Conservation (phyloP, 805 yeast genomes). For the Sporopachydermia lactativora region DNA sequence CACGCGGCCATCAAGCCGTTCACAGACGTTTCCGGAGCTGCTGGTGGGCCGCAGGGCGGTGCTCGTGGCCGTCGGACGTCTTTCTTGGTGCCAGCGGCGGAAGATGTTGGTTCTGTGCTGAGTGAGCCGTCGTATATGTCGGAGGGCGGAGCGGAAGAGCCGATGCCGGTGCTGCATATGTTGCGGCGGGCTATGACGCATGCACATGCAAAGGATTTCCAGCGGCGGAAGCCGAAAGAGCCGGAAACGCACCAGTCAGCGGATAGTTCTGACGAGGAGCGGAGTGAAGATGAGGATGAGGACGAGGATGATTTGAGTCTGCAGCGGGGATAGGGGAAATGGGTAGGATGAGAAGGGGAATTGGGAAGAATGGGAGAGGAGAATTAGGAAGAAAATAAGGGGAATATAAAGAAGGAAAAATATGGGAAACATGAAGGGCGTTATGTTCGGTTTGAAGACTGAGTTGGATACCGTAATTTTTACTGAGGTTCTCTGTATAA, state of each 20-base stretch:
- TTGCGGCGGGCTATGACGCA: conserved; percentile 9
- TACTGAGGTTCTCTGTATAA: too few species aligned
- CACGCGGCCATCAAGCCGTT: too few species aligned
- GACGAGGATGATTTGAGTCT: conserved; percentile 2
- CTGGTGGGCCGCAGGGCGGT: not conserved
- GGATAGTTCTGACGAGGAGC: conserved; percentile 24
- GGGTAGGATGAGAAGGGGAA: too few species aligned
- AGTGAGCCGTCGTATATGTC: not conserved
- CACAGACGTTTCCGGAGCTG: conserved; percentile 3
- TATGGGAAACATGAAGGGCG: too few species aligned
- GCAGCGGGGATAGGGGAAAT: too few species aligned
- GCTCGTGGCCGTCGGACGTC: not conserved
- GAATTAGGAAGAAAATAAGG: too few species aligned
- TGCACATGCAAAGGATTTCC: conserved; percentile 81
- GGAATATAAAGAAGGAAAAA: too few species aligned
- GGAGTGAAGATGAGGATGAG: conserved; percentile 8
- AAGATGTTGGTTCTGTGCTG: not conserved
- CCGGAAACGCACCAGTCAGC: conserved; percentile 14
- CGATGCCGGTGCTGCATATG: not conserved
- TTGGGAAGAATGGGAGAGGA: too few species aligned
- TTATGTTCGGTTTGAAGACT: too few species aligned
- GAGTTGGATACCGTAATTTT: too few species aligned
- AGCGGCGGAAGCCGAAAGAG: conserved; percentile 38
- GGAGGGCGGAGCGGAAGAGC: not conserved
- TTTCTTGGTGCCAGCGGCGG: not conserved